These are phyloP conservation scores for Akanthomyces lecanii DNA, from an alignment of 2,329 filamentous ascomycete species.

Conservation along the genomic window DNA sequence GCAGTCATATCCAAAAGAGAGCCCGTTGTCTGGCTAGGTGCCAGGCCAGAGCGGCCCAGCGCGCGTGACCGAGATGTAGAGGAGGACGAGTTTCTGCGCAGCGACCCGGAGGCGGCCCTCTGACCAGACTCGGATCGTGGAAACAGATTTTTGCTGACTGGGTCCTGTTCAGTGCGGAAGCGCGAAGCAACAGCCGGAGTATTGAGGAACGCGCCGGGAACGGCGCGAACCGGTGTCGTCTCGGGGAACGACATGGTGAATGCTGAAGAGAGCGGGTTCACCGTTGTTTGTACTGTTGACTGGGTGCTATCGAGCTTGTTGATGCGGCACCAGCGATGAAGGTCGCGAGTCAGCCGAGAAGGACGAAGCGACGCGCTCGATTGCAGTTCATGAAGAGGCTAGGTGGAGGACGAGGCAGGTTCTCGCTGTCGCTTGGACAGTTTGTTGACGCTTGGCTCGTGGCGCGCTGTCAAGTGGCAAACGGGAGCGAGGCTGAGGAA, in stretches of 20 bases:
- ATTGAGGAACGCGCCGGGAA: slow-evolving; percentile 72
- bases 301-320: slow-evolving; percentile 1
- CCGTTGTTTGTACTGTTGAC: neutral
- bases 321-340: neutral
- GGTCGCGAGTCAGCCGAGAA: slow-evolving; percentile 3
- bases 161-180: slow-evolving; percentile 41
- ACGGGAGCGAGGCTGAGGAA: neutral
- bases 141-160: slow-evolving; percentile 51
- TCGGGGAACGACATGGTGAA: slow-evolving; percentile 50
- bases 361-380: slow-evolving; percentile 11
- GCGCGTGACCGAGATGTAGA: slow-evolving; percentile 14
- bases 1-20: slow-evolving; percentile 6
- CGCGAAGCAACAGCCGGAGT: slow-evolving; percentile 62
- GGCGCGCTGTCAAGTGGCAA: neutral
- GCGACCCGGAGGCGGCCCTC: neutral
- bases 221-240: slow-evolving; percentile 64
- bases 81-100: slow-evolving; percentile 9
- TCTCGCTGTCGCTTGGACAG: neutral
- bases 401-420: neutral
- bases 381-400: slow-evolving; percentile 12
- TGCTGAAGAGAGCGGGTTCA: neutral
- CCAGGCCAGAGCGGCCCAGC: slow-evolving; percentile 6
- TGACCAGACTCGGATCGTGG: slow-evolving; percentile 24
- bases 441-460: slow-evolving; percentile 3
- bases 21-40: slow-evolving; percentile 4